These are phyloP conservation scores for Aureobasidium sp. DNA, from an alignment of 2,329 filamentous ascomycete genomes.

Conservation along the genomic window DNA sequence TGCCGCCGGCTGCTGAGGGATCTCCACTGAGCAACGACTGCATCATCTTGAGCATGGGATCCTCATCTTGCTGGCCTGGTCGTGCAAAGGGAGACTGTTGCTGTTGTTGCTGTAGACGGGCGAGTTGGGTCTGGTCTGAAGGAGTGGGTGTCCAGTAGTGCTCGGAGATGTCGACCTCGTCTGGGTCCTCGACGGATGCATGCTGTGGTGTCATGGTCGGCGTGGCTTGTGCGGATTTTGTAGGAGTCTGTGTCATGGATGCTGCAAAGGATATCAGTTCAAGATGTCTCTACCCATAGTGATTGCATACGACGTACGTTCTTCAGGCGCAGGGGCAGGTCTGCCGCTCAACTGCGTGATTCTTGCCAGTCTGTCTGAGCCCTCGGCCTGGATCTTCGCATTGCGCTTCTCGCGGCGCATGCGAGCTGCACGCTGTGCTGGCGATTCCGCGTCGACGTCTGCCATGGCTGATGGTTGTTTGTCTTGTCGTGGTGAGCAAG, in stretches of 20 bases:
- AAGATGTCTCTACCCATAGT: too few relatives aligned
- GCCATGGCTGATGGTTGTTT: slow-evolving; percentile 14
- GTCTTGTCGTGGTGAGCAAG: neutral
- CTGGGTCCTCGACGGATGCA: slow-evolving; percentile 46
- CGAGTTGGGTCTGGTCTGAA: neutral
- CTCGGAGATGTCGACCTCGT: slow-evolving; percentile 71
- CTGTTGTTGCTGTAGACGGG: neutral
- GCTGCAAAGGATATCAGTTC: neutral
- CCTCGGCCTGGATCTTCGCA: slow-evolving; percentile 68
- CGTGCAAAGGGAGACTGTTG: slow-evolving; percentile 21
- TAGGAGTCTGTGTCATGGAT: slow-evolving; percentile 20
- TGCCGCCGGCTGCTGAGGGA: slow-evolving; percentile 27
- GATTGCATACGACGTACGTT: slow-evolving; percentile 10
- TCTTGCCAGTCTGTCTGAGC: slow-evolving; percentile 60
- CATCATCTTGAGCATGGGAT: slow-evolving; percentile 67
- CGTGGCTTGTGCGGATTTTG: neutral
- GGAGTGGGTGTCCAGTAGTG: slow-evolving; percentile 27
- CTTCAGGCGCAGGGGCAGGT: slow-evolving; percentile 25
- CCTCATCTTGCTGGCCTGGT: slow-evolving; percentile 34
- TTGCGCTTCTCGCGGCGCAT: slow-evolving; percentile 71
- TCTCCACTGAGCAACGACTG: slow-evolving; percentile 55
- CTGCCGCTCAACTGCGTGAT: slow-evolving; percentile 65
- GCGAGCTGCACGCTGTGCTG: slow-evolving; percentile 52
- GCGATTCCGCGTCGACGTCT: slow-evolving; percentile 28
- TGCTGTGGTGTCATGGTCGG: slow-evolving; percentile 20